Evolutionary conservation across 1,284 basidiomycete genomes (phyloP).

Genomic region (Coniferiporia weirii): DNA sequence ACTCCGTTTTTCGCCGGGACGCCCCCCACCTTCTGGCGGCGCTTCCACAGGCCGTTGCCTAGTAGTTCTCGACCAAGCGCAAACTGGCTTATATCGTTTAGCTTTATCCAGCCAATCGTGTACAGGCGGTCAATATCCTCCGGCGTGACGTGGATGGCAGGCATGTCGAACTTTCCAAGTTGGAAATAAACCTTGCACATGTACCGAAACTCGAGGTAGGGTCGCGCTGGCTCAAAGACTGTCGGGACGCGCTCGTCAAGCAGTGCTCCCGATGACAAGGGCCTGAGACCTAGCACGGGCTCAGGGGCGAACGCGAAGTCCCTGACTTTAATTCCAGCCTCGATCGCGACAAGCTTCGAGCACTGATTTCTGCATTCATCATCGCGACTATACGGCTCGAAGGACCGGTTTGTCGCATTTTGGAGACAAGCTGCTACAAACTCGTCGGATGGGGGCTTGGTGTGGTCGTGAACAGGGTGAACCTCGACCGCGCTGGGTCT

Average conservation of each 20-base stretch:
- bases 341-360: too few species aligned
- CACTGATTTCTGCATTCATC: too few species aligned
- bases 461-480: too few species aligned
- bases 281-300: background rate
- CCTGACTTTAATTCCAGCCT: constrained; percentile 25
- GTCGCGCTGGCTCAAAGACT: background rate
- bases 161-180: background rate
- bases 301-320: background rate
- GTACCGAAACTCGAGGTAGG: background rate
- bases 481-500: too few species aligned
- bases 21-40: background rate
- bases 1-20: background rate
- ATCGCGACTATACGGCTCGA: too few species aligned
- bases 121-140: background rate
- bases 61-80: background rate
- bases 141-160: background rate
- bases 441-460: too few species aligned
- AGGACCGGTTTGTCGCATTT: too few species aligned
- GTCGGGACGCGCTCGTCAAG: background rate
- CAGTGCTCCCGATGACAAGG: background rate
- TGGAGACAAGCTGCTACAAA: too few species aligned
- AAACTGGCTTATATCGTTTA: background rate
- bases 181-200: background rate
- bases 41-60: background rate
- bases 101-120: background rate